These are phyloP conservation scores for Verticillium isaacii DNA, from an alignment of 2,329 filamentous ascomycete species.

Conservation along the genomic window DNA sequence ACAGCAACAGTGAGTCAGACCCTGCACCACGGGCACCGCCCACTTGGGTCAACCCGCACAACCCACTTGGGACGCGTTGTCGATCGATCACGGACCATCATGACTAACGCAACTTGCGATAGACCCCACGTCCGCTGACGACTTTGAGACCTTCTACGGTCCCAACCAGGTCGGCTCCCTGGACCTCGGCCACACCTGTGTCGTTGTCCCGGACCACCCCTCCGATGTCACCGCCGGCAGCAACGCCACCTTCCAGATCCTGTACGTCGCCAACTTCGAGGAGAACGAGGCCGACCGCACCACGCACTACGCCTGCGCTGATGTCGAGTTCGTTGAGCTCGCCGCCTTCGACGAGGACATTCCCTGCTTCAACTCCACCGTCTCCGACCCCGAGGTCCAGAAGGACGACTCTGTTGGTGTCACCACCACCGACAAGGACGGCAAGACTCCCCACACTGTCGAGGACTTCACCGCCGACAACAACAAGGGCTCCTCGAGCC, in stretches of 20 bases:
- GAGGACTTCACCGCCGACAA: conserved; percentile 17
- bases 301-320: conserved; percentile 45
- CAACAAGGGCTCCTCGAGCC: conserved; percentile 20
- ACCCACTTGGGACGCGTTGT: neutral
- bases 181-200: conserved; percentile 41
- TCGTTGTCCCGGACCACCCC: conserved; percentile 29
- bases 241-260: conserved; percentile 44
- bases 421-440: conserved; percentile 9
- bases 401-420: conserved; percentile 12
- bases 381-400: conserved; percentile 18
- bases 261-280: conserved; percentile 38
- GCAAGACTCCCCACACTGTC: conserved; percentile 13
- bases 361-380: conserved; percentile 41
- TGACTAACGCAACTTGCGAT: neutral
- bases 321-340: conserved; percentile 37
- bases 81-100: neutral
- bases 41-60: neutral
- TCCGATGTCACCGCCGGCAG: conserved; percentile 29
- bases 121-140: conserved; percentile 33
- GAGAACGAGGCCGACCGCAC: conserved; percentile 32
- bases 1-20: conserved; percentile 36
- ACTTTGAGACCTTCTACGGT: conserved; percentile 34
- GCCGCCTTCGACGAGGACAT: conserved; percentile 25
- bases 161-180: conserved; percentile 29
- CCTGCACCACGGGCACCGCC: neutral